phyloP scores from a whole-genome alignment of 2,329 filamentous ascomycete species.

The Ophiostoma novo-ulmi region DNA sequence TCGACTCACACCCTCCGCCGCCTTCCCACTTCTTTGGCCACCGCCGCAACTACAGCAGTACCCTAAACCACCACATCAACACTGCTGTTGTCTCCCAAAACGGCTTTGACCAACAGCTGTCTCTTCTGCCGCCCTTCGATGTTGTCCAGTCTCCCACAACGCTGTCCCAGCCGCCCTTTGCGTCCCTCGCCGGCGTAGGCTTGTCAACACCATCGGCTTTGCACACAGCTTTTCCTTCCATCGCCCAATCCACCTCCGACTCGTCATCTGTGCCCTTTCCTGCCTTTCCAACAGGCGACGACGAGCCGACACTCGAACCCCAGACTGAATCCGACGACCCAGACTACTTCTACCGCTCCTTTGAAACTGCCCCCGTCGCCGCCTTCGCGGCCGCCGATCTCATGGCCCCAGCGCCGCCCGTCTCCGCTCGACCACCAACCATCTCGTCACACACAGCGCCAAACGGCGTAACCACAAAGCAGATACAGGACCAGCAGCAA shows the following conservation, averaged over 20 bases:
- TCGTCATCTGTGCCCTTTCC: conserved; percentile 2
- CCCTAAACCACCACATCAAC: not conserved
- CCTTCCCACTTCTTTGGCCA: not conserved
- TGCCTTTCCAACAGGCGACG: conserved; percentile 25
- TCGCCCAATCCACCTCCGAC: not conserved
- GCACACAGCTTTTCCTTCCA: conserved; percentile 13
- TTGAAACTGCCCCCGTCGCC: conserved; percentile 16
- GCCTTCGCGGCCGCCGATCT: conserved; percentile 29
- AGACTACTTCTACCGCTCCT: conserved; percentile 28
- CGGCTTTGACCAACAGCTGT: conserved; percentile 15
- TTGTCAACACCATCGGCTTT: not conserved
- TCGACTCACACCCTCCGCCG: conserved; percentile 6
- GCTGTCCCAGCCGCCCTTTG: conserved; percentile 11
- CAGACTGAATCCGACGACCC: conserved; percentile 15
- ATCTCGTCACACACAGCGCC: not conserved
- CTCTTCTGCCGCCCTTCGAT: conserved; percentile 17
- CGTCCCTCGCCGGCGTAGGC: conserved; percentile 16
- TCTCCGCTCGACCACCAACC: conserved; percentile 30
- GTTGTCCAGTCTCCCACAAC: conserved; percentile 9
- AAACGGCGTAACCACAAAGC: conserved; percentile 36
- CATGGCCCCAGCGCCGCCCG: conserved; percentile 40
- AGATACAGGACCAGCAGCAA: conserved; percentile 27
- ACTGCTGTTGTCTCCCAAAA: not conserved
- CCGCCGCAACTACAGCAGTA: conserved; percentile 8
- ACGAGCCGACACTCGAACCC: conserved; percentile 13